Evolutionary conservation across 306 rosid genomes (phyloP), one percentile per base, ranked within the genome.

Genomic region (Vigna radiata): DNA sequence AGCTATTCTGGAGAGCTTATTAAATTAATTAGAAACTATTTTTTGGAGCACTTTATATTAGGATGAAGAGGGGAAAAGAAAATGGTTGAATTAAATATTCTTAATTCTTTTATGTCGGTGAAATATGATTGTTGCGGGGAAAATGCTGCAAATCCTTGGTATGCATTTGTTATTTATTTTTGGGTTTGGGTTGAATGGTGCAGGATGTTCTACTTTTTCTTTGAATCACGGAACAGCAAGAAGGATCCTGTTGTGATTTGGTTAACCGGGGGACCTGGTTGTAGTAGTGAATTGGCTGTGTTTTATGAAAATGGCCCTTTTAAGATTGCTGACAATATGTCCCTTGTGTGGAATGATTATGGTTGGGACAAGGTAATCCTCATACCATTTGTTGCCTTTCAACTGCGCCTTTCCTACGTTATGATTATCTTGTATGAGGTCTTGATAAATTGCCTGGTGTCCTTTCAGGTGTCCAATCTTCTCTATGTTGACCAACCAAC

Each of bases 211-310:
- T 94, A 94, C 85, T 85, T 94, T 54, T 92, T 91, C 89, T 94
- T 94, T 31, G 93, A 92, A 83, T 95, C 99, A 0, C 90, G 99
- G 68, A 87, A 67, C 73, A 88, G 79, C 82, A 85, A 89, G 88
- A 68, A 84, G 79, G 99, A 92, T 58, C 99, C 99, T 80, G 84
- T 95, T 70, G 99, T 95, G 41, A 93, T 95, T 58, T 95, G 99
- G 99, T 87, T 92, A 82, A 95, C 97, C 44, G 99, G 99, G 81
- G 99, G 99, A 4, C 99, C 99, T 46, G 99, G 99, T 6, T 95
- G 99, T 81, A 92, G 99, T 73, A 92, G 99, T 83, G 99, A 95
- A 85, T 77, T 95, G 93, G 99, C 99, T 23, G 77, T 92, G 82
- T 95, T 95, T 81, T 95, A 90, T 70, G 99, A 95, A 59, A 95